A percentile compares a stretch with the other conserved stretches of the same genome.
These are phyloP conservation scores for Neoascochyta sp. DNA, from an alignment of 2,329 filamentous ascomycete genomes.

Conservation along the genomic window DNA sequence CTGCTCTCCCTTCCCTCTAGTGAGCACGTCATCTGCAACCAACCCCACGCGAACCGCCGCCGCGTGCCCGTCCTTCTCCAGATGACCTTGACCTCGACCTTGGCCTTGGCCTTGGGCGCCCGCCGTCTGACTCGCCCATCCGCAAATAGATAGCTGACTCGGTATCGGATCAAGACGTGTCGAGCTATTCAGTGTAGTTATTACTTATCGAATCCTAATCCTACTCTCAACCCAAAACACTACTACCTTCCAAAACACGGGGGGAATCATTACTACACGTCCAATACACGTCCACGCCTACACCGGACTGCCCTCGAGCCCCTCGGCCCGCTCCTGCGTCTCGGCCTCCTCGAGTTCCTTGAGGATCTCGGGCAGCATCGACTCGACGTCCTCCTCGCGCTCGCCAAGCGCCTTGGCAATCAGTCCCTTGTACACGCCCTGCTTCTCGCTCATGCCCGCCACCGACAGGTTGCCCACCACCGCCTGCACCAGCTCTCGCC, in stretches of 20 bases:
- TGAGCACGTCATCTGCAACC: constrained; percentile 6
- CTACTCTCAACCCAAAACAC: too few relatives aligned
- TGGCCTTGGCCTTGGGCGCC: too few relatives aligned
- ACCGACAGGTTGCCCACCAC: constrained; percentile 66
- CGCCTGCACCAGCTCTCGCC: constrained; percentile 60
- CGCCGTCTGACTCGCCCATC: too few relatives aligned
- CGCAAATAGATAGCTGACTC: too few relatives aligned
- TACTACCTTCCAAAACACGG: constrained; percentile 4
- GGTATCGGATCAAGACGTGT: too few relatives aligned
- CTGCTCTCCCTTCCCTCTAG: neutral
- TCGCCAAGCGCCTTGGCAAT: constrained; percentile 66
- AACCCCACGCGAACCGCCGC: too few relatives aligned
- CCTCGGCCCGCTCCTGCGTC: constrained; percentile 36
- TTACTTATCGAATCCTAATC: too few relatives aligned
- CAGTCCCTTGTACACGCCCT: constrained; percentile 68
- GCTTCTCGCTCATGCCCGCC: constrained; percentile 68
- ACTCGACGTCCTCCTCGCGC: constrained; percentile 66
- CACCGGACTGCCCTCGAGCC: constrained; percentile 32
- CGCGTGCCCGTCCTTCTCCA: too few relatives aligned
- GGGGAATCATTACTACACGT: neutral
- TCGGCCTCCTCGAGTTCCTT: constrained; percentile 49
- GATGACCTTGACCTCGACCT: too few relatives aligned
- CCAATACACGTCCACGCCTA: too few relatives aligned
- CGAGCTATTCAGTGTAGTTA: too few relatives aligned
- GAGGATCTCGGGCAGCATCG: constrained; percentile 52